These are phyloP conservation scores for Trifolium fragiferum DNA, from an alignment of 306 rosid species.

Conservation along the genomic window DNA sequence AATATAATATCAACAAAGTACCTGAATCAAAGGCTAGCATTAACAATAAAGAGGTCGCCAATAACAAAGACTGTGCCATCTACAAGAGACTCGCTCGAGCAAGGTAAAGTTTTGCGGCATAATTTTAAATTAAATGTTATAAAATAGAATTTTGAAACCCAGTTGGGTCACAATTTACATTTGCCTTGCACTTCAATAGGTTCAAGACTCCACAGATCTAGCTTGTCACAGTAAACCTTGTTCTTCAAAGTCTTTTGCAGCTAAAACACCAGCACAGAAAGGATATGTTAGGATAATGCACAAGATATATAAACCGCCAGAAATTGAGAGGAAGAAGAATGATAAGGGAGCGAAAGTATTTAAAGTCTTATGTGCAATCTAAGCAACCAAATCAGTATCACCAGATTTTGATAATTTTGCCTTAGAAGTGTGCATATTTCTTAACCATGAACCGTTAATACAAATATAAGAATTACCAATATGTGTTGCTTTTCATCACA, in stretches of 20 bases:
- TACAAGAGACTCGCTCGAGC: constrained; percentile 9
- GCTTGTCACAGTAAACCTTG: constrained; percentile 59
- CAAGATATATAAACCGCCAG: not conserved
- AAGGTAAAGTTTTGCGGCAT: constrained; percentile 24
- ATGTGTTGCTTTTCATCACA: constrained; percentile 6
- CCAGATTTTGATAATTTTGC: not conserved
- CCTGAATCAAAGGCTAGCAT: constrained; percentile 29
- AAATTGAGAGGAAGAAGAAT: not conserved
- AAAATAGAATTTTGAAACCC: constrained; percentile 34
- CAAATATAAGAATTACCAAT: not conserved
- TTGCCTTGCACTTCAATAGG: constrained; percentile 30
- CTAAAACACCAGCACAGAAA: constrained; percentile 48
- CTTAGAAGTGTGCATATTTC: not conserved
- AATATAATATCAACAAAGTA: not conserved
- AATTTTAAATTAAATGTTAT: constrained; percentile 33
- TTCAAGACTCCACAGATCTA: constrained; percentile 43
- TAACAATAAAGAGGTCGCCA: not conserved
- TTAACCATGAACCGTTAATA: not conserved
- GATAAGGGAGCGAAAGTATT: not conserved
- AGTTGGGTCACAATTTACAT: constrained; percentile 40
- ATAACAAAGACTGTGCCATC: constrained; percentile 28
- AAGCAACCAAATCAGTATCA: not conserved
- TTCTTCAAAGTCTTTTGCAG: constrained; percentile 55
- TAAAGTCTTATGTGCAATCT: not conserved
- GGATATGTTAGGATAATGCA: not conserved